These are phyloP conservation scores for Nevesoporus exiguus DNA, from an alignment of 768 basidiomycete species.

Conservation along the genomic window DNA sequence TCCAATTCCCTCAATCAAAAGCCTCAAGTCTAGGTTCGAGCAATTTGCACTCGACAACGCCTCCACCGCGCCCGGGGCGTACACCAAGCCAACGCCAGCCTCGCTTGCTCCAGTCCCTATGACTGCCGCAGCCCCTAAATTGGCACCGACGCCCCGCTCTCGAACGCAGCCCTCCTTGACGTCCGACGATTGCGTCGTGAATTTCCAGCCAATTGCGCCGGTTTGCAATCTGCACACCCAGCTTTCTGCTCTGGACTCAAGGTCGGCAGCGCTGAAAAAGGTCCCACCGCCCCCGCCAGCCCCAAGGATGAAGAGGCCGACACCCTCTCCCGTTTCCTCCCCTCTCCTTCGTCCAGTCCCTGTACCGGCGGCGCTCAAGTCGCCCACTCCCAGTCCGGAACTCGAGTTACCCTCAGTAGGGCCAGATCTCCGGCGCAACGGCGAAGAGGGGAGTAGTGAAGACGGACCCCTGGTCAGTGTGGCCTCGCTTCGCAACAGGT, in stretches of 20 bases:
- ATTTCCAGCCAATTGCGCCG: slow-evolving; percentile 19
- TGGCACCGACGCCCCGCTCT: slow-evolving; percentile 36
- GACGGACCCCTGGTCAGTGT: slow-evolving; percentile 28
- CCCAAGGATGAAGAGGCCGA: slow-evolving; percentile 30
- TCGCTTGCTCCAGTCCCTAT: slow-evolving; percentile 3
- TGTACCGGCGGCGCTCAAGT: slow-evolving; percentile 29
- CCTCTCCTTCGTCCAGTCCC: slow-evolving; percentile 54
- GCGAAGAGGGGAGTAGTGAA: slow-evolving; percentile 11
- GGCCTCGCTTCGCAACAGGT: slow-evolving; percentile 42
- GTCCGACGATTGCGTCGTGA: slow-evolving; percentile 17
- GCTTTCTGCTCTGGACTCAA: slow-evolving; percentile 55
- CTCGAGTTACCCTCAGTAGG: not conserved
- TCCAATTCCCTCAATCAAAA: slow-evolving; percentile 62
- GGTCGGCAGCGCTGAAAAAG: slow-evolving; percentile 38
- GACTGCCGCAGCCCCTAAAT: slow-evolving; percentile 28
- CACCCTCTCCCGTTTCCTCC: slow-evolving; percentile 41
- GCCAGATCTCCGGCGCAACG: not conserved
- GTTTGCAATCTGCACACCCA: slow-evolving; percentile 41
- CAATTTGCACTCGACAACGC: slow-evolving; percentile 49
- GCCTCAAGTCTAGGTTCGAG: slow-evolving; percentile 68
- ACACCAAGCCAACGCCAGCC: not conserved
- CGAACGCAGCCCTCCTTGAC: slow-evolving; percentile 36
- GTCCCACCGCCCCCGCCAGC: slow-evolving; percentile 61
- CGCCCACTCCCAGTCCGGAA: slow-evolving; percentile 23
- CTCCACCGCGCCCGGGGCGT: slow-evolving; percentile 1